Evolutionary conservation across 345 rosid species (phyloP), one percentile per base, ranked within the genome.

Genomic region (Populus simonii): DNA sequence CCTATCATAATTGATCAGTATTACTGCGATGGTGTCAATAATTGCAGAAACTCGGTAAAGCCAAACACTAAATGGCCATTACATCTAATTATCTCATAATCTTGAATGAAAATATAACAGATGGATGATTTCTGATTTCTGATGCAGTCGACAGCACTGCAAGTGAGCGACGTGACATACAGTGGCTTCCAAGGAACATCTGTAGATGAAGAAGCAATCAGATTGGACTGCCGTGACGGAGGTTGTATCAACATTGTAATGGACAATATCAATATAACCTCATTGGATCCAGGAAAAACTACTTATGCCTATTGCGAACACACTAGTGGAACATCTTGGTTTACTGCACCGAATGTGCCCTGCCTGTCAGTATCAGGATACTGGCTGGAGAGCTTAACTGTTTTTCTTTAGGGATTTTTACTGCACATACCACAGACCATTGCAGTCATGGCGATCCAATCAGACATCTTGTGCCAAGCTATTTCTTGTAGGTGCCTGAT

Each of bases 1-100:
- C 74, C 74, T 6, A 47, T 71, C 5, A 18, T 71, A 71, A 71
- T 71, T 6, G 25, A 71, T 33, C 74, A 71, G 16, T 9, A 69
- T 41, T 20, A 41, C 11, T 25, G 38, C 4, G 16, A 38, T 23
- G 36, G 57, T 38, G 35, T 20, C n/a, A 53, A 2, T 15, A 45
- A 45, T 5, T 29, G 41, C 39, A 13, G 38, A 33, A 29, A 66
- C 2, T 15, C 31, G 41, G 70, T 66, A 66, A 66, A 33, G 3
- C 38, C 35, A 25, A 66, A 25, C 8, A 31, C 29, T 15, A 66
- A 10, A 29, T 29, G 69, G 6, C 15, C 45, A 41, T 45, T 45
- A 3, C 6, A 13, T 15, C 51, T 13, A 3, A 45, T 13, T 13
- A 3, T 45, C 51, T 45, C 51, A 45, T 45, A 45, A 45, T 45